Base-by-base conservation (phyloP, 2,329 filamentous ascomycete genomes). In the Sclerotinia borealis region DNA sequence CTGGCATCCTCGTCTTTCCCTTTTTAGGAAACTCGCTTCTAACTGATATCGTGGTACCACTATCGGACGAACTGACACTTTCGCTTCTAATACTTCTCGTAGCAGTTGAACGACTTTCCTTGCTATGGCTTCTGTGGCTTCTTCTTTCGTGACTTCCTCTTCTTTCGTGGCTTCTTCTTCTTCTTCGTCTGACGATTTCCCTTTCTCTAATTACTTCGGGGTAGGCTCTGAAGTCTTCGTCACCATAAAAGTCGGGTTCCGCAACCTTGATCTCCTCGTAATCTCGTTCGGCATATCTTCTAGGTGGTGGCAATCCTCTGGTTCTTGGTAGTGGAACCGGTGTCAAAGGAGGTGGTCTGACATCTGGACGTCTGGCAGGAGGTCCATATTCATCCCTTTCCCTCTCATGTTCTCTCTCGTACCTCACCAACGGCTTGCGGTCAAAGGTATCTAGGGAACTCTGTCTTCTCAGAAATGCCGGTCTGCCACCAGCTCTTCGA, bases 401-500 rank as follows among this genome's bases (percentile, higher is more conserved):
- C 17, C 49, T 36, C 19, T 61, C 59, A 3, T 29, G 29, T 31
- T 62, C 60, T 45, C 60, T 58, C 61, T 50, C 47, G 79, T 80
- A 68, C 81, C 79, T 56, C 75, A 79, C 79, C 61, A 81, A 70
- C 1, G 90, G 88, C 34, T 86, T 86, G 55, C 92, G 87, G 76
- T 97, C 93, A 73, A 92, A 96, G 0, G 90, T 96, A 75, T 96
- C 93, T 45, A 96, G 81, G 59, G 92, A 96, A 17, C 92, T 96
- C 75, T 96, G 92, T 49, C 93, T 85, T 64, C 93, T 85, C 58
- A 95, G 73, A 67, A 93, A 81, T 36, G 81, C 80, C 2, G 92
- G 92, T 51, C 89, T 83, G 27, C 49, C 39, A 82, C 81, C 51
- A 79, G 78, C 65, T 34, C 69, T 64, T 61, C 70, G 63, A 31